Evolutionary conservation across 2,329 filamentous ascomycete genomes (phyloP).

Genomic region (Pseudopyricularia cyperi): DNA sequence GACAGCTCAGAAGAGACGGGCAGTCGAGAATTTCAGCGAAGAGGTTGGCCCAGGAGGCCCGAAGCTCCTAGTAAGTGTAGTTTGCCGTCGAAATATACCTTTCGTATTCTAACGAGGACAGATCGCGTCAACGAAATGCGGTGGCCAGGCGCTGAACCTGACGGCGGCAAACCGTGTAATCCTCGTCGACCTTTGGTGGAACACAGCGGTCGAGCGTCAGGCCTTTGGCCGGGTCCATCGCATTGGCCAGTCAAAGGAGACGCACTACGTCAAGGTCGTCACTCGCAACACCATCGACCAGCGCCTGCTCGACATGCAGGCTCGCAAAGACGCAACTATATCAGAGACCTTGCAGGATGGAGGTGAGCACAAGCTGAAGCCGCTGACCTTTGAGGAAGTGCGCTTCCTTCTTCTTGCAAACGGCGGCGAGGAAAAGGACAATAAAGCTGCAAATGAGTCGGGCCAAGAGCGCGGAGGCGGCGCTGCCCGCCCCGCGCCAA

Average conservation of each 20-base stretch:
- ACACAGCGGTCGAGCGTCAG: constrained; percentile 47
- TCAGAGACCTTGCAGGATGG: constrained; percentile 18
- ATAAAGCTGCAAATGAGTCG: too few relatives aligned
- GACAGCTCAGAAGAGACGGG: constrained; percentile 3
- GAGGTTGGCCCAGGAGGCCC: not conserved
- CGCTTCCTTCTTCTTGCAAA: not conserved
- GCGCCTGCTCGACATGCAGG: constrained; percentile 40
- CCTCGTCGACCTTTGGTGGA: constrained; percentile 48
- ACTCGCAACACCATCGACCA: constrained; percentile 45
- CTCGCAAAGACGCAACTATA: constrained; percentile 35
- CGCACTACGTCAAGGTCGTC: constrained; percentile 44
- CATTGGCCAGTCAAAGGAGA: constrained; percentile 49
- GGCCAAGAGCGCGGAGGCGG: too few relatives aligned
- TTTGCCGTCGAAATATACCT: not conserved
- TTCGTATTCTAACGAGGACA: constrained; percentile 7
- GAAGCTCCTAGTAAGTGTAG: constrained; percentile 20
- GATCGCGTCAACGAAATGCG: constrained; percentile 21
- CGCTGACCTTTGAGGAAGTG: not conserved
- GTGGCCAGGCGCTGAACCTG: constrained; percentile 26
- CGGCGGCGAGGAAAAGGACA: too few relatives aligned
- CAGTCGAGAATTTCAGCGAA: constrained; percentile 13
- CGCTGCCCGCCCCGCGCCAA: too few relatives aligned
- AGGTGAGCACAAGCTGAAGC: not conserved
- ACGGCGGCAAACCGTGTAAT: constrained; percentile 37
- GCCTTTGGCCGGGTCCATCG: constrained; percentile 47